phyloP scores from a whole-genome alignment of 1,139 yeast species.

The Yamadazyma trypodendri region DNA sequence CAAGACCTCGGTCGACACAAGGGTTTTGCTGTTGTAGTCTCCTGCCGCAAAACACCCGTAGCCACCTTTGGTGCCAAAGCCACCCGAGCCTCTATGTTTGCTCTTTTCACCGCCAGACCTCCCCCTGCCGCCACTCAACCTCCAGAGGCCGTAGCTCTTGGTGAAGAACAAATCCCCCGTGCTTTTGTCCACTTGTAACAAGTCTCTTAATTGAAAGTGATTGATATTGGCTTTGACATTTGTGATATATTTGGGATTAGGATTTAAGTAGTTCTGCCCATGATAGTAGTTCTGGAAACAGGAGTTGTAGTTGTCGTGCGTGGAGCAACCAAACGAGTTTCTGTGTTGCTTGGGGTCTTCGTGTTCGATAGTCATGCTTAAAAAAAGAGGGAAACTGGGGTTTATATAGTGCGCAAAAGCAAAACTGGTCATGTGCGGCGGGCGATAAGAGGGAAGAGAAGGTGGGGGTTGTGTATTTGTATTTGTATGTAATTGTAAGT shows the following conservation, averaged over 20 bases:
- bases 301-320: conserved; percentile 13
- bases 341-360: conserved; percentile 6
- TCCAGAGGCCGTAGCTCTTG: conserved; percentile 30
- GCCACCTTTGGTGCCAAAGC: background rate
- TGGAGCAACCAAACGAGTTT: conserved; percentile 4
- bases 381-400: conserved; percentile 2
- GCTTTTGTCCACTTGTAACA: conserved; percentile 48
- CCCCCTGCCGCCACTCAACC: conserved; percentile 5
- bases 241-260: conserved; percentile 37
- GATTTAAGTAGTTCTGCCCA: conserved; percentile 37
- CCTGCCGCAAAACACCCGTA: background rate
- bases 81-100: background rate
- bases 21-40: background rate
- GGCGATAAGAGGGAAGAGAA: background rate
- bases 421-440: background rate
- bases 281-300: conserved; percentile 50
- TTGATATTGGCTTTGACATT: conserved; percentile 37
- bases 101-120: conserved; percentile 17
- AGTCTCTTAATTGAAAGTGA: conserved; percentile 89
- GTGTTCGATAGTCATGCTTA: conserved; percentile 11
- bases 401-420: conserved; percentile 1
- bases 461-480: too few relatives aligned
- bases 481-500: too few relatives aligned
- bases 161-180: conserved; percentile 35
- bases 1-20: conserved; percentile 29